A percentile compares a stretch with the other conserved stretches of the same genome.
phyloP scores from a whole-genome alignment of 179 eudicot species.

The Silene noctiflora region DNA sequence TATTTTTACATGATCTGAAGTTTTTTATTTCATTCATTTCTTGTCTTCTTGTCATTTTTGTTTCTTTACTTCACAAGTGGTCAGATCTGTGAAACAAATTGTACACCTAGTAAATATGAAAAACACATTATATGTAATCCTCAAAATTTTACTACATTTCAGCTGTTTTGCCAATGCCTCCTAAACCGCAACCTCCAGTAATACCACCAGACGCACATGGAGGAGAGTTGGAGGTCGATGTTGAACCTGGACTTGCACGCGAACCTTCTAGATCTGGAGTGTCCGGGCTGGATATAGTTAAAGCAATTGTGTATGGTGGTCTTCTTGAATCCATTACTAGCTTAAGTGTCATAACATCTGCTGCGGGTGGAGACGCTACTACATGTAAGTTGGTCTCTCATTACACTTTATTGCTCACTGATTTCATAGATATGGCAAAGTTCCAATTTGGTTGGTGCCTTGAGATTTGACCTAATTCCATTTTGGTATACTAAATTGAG shows the following conservation, averaged over 20 bases:
- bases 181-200: slow-evolving; percentile 8
- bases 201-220: not conserved
- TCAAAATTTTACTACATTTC: not conserved
- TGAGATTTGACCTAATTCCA: too few relatives aligned
- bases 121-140: not conserved
- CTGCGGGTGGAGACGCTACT: slow-evolving; percentile 73
- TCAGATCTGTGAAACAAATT: not conserved
- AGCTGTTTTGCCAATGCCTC: slow-evolving; percentile 8
- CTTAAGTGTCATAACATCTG: slow-evolving; percentile 72
- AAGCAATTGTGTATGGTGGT: slow-evolving; percentile 82
- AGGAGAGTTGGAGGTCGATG: not conserved
- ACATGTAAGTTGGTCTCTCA: slow-evolving; percentile 53
- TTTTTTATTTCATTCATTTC: not conserved
- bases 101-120: not conserved
- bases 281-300: slow-evolving; percentile 53
- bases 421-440: not conserved
- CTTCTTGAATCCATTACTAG: slow-evolving; percentile 68
- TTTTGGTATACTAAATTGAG: too few relatives aligned
- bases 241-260: slow-evolving; percentile 1
- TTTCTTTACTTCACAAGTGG: not conserved
- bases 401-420: not conserved
- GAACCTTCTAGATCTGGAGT: slow-evolving; percentile 11
- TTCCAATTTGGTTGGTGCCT: too few relatives aligned
- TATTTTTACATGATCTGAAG: too few relatives aligned
- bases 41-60: not conserved